A percentile compares a stretch with the other conserved stretches of the same genome.
Conservation (phyloP, 2,329 filamentous ascomycete species). For the Colletotrichum acutatum region DNA sequence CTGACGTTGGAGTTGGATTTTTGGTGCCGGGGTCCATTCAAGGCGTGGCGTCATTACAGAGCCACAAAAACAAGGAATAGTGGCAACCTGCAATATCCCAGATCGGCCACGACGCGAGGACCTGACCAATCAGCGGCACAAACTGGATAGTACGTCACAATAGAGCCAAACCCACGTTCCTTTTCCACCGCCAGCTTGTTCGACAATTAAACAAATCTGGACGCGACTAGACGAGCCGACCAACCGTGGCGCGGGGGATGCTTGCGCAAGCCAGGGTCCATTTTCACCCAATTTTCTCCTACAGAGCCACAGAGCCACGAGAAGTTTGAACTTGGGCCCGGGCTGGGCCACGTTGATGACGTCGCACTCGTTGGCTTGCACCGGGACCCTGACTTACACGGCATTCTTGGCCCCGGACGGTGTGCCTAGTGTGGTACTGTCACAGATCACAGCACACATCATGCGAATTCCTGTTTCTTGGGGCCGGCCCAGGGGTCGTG, state of each 20-base stretch:
- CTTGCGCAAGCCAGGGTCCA: slow-evolving; percentile 25
- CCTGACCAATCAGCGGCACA: slow-evolving; percentile 27
- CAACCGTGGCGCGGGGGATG: slow-evolving; percentile 23
- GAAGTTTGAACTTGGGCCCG: not conserved
- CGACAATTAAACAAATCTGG: slow-evolving; percentile 3
- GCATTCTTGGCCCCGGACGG: slow-evolving; percentile 23
- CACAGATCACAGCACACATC: slow-evolving; percentile 27
- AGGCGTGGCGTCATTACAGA: slow-evolving; percentile 32
- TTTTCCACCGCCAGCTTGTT: slow-evolving; percentile 17
- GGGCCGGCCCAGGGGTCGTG: not conserved
- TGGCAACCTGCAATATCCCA: slow-evolving; percentile 28
- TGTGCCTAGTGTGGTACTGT: slow-evolving; percentile 22
- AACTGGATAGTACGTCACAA: slow-evolving; percentile 21
- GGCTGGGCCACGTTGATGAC: slow-evolving; percentile 29
- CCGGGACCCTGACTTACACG: slow-evolving; percentile 30
- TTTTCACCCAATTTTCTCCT: not conserved
- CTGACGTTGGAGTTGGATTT: slow-evolving; percentile 30
- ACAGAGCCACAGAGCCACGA: slow-evolving; percentile 1
- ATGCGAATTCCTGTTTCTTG: slow-evolving; percentile 28
- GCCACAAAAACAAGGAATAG: slow-evolving; percentile 34
- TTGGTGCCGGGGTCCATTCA: slow-evolving; percentile 12
- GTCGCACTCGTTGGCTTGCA: slow-evolving; percentile 23
- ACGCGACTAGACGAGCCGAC: slow-evolving; percentile 11
- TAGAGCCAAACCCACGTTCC: slow-evolving; percentile 18
- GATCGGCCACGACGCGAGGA: slow-evolving; percentile 21